Conservation (phyloP, 2,329 filamentous ascomycete species). For the Orbilia ellipsospora region DNA sequence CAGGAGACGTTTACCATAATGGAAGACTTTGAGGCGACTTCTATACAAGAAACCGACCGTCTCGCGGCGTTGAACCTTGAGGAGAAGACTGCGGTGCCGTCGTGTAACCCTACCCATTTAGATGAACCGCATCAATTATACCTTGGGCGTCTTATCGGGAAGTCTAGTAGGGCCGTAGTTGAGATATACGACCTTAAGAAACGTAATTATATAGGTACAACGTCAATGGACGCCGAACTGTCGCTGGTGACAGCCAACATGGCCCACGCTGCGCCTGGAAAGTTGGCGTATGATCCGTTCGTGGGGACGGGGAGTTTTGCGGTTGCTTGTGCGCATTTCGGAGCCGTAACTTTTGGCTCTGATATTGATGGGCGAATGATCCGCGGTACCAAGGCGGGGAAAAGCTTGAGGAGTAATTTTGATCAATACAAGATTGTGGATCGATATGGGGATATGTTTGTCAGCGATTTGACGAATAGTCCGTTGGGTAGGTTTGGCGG, state of each 20-base stretch:
- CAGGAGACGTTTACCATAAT: constrained; percentile 82
- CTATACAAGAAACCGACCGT: constrained; percentile 23
- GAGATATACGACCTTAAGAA: constrained; percentile 90
- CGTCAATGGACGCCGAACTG: constrained; percentile 95
- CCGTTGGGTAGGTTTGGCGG: constrained; percentile 71
- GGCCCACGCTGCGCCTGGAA: constrained; percentile 81
- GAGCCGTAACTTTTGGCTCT: constrained; percentile 82
- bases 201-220: constrained; percentile 90
- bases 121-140: constrained; percentile 53
- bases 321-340: constrained; percentile 89
- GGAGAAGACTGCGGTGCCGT: constrained; percentile 22
- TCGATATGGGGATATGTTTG: constrained; percentile 79
- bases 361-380: constrained; percentile 95
- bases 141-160: constrained; percentile 77
- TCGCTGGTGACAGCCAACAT: constrained; percentile 93
- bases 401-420: constrained; percentile 77
- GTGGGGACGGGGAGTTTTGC: constrained; percentile 95
- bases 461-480: constrained; percentile 87
- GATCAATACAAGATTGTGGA: constrained; percentile 78
- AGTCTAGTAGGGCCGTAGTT: constrained; percentile 74
- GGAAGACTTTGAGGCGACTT: constrained; percentile 75
- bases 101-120: constrained; percentile 44
- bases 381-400: constrained; percentile 70
- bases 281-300: constrained; percentile 93
- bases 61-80: constrained; percentile 37